phyloP scores from a whole-genome alignment of 139 green algal genomes.

The Chlamydomonas sp. region DNA sequence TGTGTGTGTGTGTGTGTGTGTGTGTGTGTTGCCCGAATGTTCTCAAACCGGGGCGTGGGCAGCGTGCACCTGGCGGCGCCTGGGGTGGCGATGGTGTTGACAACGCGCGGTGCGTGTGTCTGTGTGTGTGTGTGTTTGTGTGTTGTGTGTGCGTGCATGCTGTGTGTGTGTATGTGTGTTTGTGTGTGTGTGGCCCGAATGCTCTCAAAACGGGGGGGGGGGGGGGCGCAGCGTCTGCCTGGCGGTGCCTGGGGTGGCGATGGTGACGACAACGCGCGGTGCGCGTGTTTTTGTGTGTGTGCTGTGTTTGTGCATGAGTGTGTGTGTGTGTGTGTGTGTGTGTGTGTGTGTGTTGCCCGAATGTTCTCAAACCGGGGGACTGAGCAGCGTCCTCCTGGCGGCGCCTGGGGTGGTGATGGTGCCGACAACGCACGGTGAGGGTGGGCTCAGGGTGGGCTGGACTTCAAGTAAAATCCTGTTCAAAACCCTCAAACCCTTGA shows the following conservation, averaged over 20 bases:
- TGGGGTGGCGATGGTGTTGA: neutral
- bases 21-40: too few species aligned
- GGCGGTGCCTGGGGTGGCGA: slow-evolving; percentile 1
- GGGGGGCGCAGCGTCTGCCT: slow-evolving; percentile 9
- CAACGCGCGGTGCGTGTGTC: neutral
- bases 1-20: too few species aligned
- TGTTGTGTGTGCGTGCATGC: too few species aligned
- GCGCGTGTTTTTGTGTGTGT: neutral
- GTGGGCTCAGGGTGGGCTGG: too few species aligned
- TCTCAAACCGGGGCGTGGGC: neutral
- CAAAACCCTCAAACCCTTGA: too few species aligned
- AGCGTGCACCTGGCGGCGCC: slow-evolving; percentile 14
- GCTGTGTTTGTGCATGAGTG: too few species aligned
- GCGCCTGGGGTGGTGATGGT: slow-evolving; percentile 3
- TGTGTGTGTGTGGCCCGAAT: too few species aligned
- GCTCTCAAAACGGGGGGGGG: neutral
- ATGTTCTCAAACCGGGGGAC: slow-evolving; percentile 7
- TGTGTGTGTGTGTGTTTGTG: too few species aligned
- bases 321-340: too few species aligned
- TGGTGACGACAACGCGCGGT: neutral
- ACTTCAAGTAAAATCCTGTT: too few species aligned
- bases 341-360: too few species aligned
- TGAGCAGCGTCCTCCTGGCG: slow-evolving; percentile 5
- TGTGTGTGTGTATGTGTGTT: too few species aligned
- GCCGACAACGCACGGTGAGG: slow-evolving; percentile 1